A percentile compares a stretch with the other conserved stretches of the same genome.
Conservation (phyloP, 148 eudicot species). For the Vaccinium macrocarpon region DNA sequence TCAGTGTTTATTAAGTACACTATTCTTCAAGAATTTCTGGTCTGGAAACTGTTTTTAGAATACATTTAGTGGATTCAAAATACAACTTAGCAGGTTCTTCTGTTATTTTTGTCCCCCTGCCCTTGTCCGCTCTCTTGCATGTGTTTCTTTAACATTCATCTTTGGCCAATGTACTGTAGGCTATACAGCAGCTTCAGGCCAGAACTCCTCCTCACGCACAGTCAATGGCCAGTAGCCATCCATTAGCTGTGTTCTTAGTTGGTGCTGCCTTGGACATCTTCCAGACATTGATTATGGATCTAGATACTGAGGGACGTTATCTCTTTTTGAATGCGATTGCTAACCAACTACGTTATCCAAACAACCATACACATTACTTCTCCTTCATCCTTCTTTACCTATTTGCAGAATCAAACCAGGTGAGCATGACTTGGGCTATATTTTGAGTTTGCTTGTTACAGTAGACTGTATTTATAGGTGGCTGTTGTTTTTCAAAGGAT, state of each 20-base stretch:
- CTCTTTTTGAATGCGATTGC: constrained; percentile 86
- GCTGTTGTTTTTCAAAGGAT: not conserved
- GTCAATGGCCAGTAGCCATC: constrained; percentile 43
- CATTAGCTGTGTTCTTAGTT: constrained; percentile 39
- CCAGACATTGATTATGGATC: constrained; percentile 59
- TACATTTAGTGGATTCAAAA: not conserved
- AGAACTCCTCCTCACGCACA: constrained; percentile 59
- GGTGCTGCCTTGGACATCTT: constrained; percentile 78
- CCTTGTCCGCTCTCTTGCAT: not conserved
- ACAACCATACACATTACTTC: constrained; percentile 91
- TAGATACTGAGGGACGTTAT: constrained; percentile 93
- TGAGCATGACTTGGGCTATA: constrained; percentile 14
- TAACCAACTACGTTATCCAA: constrained; percentile 93
- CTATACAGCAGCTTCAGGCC: constrained; percentile 81
- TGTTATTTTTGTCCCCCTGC: not conserved
- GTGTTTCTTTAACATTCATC: constrained; percentile 5
- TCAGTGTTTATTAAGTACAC: not conserved
- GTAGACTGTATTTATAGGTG: not conserved
- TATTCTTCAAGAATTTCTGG: not conserved
- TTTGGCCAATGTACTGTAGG: constrained; percentile 41
- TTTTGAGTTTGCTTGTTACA: not conserved
- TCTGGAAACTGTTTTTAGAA: not conserved
- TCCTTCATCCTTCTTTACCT: constrained; percentile 71
- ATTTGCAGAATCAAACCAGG: constrained; percentile 80
- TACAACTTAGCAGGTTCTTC: not conserved